Base-by-base conservation (phyloP, 1,284 basidiomycete species). In the Ganoderma meredithae region DNA sequence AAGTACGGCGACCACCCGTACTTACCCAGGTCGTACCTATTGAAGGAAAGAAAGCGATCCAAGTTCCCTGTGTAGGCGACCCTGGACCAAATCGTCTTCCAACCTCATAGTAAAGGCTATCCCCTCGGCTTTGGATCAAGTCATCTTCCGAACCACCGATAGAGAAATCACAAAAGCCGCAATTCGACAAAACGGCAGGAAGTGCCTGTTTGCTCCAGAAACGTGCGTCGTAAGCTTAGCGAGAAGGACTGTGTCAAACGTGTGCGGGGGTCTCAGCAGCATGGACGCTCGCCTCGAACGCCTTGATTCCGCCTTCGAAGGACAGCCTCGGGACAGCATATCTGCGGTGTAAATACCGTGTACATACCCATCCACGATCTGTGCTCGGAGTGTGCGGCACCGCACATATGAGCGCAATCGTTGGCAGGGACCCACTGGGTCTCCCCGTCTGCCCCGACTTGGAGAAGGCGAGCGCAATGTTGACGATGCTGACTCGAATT, bases 401-500 rank as follows among this genome's bases (percentile, higher is more conserved):
- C 41, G 40, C 61, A 66, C n/a, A n/a, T n/a, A n/a, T 61, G 19
- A 72, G 62, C 12, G 68, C 71, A 2, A 60, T 36, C 4, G 68
- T 62, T 13, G 68, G 65, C 0, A 72, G 49, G 8, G 22, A n/a
- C n/a, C n/a, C n/a, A n/a, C n/a, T n/a, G n/a, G n/a, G n/a, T 25
- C 9, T 19, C 55, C 3, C 55, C 55, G 15, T 58, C 59, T 19
- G 60, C 40, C 22, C 55, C n/a, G n/a, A n/a, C n/a, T n/a, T n/a
- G 27, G 4, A 58, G 66, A 43, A 66, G 55, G n/a, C 68, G 64
- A 33, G 71, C 71, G 60, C n/a, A n/a, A 72, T 31, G 52, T 69
- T 72, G 33, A 72, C 68, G 36, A 69, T 68, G 27, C 68, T 68
- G 31, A 72, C n/a, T n/a, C n/a, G n/a, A n/a, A n/a, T 69, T 31